Evolutionary conservation across 306 rosid species (phyloP).

Genomic region (Geum urbanum): DNA sequence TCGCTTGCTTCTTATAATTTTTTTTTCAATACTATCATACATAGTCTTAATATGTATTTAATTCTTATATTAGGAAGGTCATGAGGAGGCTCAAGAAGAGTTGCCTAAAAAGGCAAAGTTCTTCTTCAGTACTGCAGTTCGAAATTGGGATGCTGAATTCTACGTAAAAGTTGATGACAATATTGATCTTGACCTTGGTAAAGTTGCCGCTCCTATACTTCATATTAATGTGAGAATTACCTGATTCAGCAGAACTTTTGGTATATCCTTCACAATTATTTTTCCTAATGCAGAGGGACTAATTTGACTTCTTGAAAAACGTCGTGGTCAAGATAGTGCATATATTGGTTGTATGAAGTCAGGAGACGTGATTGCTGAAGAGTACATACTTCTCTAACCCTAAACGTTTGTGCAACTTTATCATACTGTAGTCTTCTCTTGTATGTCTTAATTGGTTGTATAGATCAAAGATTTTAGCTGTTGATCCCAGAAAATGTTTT

Average conservation of each 20-base stretch:
- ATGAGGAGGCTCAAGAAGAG: conserved; percentile 99
- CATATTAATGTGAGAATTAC: conserved; percentile 8
- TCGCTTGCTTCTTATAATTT: conserved; percentile 9
- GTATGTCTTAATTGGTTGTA: not conserved
- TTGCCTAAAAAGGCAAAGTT: conserved; percentile 81
- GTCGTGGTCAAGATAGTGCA: conserved; percentile 82
- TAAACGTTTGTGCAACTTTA: conserved; percentile 23
- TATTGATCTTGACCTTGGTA: conserved; percentile 85
- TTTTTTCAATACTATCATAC: not conserved
- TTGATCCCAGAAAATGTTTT: conserved; percentile 21
- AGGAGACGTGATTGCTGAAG: conserved; percentile 90
- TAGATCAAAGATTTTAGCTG: conserved; percentile 12
- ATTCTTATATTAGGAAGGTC: conserved; percentile 66
- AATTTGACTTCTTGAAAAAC: conserved; percentile 84
- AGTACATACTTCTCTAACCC: conserved; percentile 43
- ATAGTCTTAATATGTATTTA: conserved; percentile 25
- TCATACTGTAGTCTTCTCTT: conserved; percentile 15
- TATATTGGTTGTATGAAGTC: conserved; percentile 99
- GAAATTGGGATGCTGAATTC: conserved; percentile 95
- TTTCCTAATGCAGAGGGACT: conserved; percentile 69
- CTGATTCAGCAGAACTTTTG: conserved; percentile 8
- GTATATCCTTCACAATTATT: conserved; percentile 22
- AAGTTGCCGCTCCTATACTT: conserved; percentile 16
- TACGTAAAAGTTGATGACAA: conserved; percentile 88
- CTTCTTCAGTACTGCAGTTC: conserved; percentile 90